Evolutionary conservation across 345 rosid genomes (phyloP).

Genomic region (Brassica carinata): DNA sequence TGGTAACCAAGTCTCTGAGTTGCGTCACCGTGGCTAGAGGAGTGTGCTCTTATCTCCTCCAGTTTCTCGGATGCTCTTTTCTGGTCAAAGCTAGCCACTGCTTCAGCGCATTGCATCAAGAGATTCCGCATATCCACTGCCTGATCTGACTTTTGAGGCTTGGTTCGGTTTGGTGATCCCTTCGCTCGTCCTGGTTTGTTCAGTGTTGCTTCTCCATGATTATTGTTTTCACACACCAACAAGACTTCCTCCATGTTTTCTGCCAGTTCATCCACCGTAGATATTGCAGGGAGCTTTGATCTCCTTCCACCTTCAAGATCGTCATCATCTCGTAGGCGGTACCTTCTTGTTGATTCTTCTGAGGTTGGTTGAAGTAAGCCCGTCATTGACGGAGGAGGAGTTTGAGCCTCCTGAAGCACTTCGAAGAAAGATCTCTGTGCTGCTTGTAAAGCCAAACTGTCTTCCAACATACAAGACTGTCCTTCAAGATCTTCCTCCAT

Average conservation of each 20-base stretch:
- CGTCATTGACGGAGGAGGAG: constrained; percentile 40
- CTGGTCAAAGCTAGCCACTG: constrained; percentile 60
- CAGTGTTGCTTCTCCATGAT: not conserved
- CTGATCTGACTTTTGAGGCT: constrained; percentile 8
- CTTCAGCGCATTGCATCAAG: constrained; percentile 68
- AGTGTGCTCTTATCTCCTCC: constrained; percentile 63
- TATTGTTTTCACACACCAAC: constrained; percentile 22
- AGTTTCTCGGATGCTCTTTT: constrained; percentile 55
- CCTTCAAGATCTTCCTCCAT: constrained; percentile 83
- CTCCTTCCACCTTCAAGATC: constrained; percentile 19
- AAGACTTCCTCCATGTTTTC: constrained; percentile 35
- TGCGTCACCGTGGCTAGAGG: constrained; percentile 60
- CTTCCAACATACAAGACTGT: constrained; percentile 71
- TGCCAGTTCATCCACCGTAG: constrained; percentile 14
- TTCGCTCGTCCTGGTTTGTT: constrained; percentile 10
- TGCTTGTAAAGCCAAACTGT: constrained; percentile 78
- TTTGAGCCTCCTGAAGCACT: constrained; percentile 56
- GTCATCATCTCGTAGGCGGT: constrained; percentile 26
- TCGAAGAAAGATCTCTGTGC: constrained; percentile 75
- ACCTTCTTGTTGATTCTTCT: constrained; percentile 14
- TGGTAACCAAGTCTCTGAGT: constrained; percentile 66
- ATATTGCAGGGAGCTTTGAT: constrained; percentile 31
- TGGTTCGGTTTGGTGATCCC: constrained; percentile 3
- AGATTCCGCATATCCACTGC: constrained; percentile 27
- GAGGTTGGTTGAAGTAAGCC: constrained; percentile 16